These are phyloP conservation scores for Aspergillus brasiliensis DNA, from an alignment of 2,329 filamentous ascomycete genomes.

Conservation along the genomic window DNA sequence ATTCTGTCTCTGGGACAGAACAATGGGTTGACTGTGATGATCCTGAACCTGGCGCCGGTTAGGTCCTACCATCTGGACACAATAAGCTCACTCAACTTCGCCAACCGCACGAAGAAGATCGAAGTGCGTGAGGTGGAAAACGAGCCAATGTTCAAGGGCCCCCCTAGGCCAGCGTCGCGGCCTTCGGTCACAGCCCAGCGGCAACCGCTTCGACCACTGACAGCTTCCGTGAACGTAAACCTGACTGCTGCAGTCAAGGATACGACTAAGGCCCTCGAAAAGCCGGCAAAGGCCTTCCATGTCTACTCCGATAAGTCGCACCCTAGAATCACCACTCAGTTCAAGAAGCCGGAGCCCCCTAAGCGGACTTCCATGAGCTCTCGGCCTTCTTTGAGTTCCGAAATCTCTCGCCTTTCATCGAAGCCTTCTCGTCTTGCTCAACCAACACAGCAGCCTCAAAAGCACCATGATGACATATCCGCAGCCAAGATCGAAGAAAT, in stretches of 20 bases:
- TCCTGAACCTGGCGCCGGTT: conserved; percentile 89
- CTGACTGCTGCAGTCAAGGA: conserved; percentile 58
- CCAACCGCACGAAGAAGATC: conserved; percentile 92
- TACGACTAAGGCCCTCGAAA: conserved; percentile 59
- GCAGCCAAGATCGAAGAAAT: conserved; percentile 83
- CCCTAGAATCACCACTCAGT: conserved; percentile 47
- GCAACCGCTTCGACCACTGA: conserved; percentile 77
- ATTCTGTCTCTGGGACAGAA: conserved; percentile 92
- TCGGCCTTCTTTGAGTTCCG: conserved; percentile 37
- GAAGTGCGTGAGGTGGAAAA: conserved; percentile 96
- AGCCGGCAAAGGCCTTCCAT: conserved; percentile 79
- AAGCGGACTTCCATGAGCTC: conserved; percentile 48
- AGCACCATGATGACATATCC: conserved; percentile 58
- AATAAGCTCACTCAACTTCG: conserved; percentile 89
- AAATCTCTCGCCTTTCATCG: conserved; percentile 46
- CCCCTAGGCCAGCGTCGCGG: conserved; percentile 57
- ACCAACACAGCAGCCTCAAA: conserved; percentile 31
- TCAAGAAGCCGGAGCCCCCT: conserved; percentile 44
- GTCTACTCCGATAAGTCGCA: conserved; percentile 75
- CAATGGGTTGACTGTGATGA: conserved; percentile 94
- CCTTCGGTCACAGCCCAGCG: conserved; percentile 54
- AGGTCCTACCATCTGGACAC: conserved; percentile 92
- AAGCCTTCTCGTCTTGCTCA: conserved; percentile 49
- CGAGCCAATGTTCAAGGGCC: conserved; percentile 82
- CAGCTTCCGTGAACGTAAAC: conserved; percentile 74